Percentiles rank a stretch among this genome's conserved stretches.
Conservation (phyloP, 163 green algal species). For the Smithsoniella earleae region DNA sequence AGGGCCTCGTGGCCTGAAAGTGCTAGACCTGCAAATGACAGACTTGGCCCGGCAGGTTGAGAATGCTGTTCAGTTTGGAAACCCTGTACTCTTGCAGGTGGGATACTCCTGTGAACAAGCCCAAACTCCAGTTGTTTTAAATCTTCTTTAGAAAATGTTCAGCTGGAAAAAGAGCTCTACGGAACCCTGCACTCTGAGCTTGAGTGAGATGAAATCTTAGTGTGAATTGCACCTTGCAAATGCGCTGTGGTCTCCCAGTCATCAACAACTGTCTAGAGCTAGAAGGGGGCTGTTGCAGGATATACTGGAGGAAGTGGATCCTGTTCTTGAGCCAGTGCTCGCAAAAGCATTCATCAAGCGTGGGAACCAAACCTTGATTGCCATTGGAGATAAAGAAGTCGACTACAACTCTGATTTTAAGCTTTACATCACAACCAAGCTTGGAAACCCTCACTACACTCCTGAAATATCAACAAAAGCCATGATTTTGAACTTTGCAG, state of each 20-base stretch:
- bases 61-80: constrained; percentile 72
- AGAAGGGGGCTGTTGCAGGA: constrained; percentile 44
- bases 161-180: too few relatives aligned
- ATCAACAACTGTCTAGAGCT: too few relatives aligned
- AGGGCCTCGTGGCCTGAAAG: constrained; percentile 47
- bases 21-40: constrained; percentile 59
- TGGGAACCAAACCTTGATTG: constrained; percentile 65
- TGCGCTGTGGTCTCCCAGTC: too few relatives aligned
- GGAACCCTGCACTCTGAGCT: too few relatives aligned
- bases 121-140: too few relatives aligned
- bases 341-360: constrained; percentile 71
- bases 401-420: constrained; percentile 73
- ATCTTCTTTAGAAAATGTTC: too few relatives aligned
- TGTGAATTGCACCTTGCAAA: too few relatives aligned
- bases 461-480: constrained; percentile 75
- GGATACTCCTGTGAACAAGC: background rate
- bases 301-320: constrained; percentile 68
- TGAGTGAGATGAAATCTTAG: too few relatives aligned
- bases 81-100: constrained; percentile 57
- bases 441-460: constrained; percentile 77
- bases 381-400: constrained; percentile 76
- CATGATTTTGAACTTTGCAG: constrained; percentile 76
- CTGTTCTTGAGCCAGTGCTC: constrained; percentile 71
- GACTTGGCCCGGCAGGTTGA: constrained; percentile 73
- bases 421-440: constrained; percentile 79